Evolutionary conservation across 2,329 filamentous ascomycete species (phyloP), one percentile per base, ranked within the genome.

Genomic region (Penicillium sp.): DNA sequence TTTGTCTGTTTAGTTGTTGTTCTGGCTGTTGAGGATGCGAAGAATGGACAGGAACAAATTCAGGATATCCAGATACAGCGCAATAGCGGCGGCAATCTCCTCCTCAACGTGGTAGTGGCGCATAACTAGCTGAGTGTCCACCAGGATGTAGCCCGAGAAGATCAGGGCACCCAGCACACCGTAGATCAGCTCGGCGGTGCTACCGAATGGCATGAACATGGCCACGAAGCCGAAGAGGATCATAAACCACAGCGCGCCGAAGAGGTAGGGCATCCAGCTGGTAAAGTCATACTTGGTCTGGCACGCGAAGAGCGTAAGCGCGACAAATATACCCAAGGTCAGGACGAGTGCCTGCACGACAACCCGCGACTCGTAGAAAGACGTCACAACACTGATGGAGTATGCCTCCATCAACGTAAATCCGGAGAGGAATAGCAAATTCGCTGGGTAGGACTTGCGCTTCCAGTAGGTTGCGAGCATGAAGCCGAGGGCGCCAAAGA

Each of bases 201-300:
- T 92, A 76, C 83, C 90, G 76, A 89, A 86, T 3, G 92, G 93
- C 80, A 99, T 89, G 83, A 98, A 98, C 66, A 87, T 85, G 65
- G 89, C 84, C 85, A 98, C 92, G 82, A 99, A 95, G 53, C 95
- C 91, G 73, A 98, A 97, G 42, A 99, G 82, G 63, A 99, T 84
- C 60, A 97, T 79, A 6, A 90, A 89, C 95, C 95, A 98, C 17
- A 99, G 84, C 0, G 84, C 88, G 59, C 93, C 93, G 71, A 96
- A 96, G 3, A 98, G 86, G 75, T 97, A 98, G 17, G 95, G 94
- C 82, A 94, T 91, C 94, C 95, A 99, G 65, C 87, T 89, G 1
- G 94, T 98, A 76, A 99, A 99, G 82, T 99, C 95, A 75, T 99
- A 99, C 77, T 96, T 96, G 65, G 90, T 91, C 82, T 99, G 95